Evolutionary conservation across 2,329 filamentous ascomycete genomes (phyloP).

Genomic region (Aspergillus sclerotialis): DNA sequence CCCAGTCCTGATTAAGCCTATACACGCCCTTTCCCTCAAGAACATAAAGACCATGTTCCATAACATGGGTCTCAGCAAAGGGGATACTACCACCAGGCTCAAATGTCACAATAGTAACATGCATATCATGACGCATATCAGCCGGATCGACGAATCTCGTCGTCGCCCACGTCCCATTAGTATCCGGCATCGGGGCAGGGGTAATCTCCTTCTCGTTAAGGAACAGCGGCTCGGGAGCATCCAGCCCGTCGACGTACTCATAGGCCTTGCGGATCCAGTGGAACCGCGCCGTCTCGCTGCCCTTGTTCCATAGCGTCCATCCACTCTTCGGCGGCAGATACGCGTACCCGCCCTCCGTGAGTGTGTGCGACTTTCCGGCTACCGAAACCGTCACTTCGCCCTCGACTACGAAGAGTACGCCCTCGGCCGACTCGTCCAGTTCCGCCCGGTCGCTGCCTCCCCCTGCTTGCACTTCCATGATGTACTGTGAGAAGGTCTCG

Average conservation of each 20-base stretch:
- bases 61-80: slow-evolving; percentile 19
- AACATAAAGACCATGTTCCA: slow-evolving; percentile 19
- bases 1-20: slow-evolving; percentile 19
- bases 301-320: slow-evolving; percentile 15
- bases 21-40: slow-evolving; percentile 19
- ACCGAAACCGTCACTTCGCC: slow-evolving; percentile 15
- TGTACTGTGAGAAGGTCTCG: slow-evolving; percentile 21
- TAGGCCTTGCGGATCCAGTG: slow-evolving; percentile 19
- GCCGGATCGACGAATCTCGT: slow-evolving; percentile 18
- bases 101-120: slow-evolving; percentile 19
- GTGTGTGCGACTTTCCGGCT: slow-evolving; percentile 9
- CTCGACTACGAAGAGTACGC: slow-evolving; percentile 17
- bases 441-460: slow-evolving; percentile 17
- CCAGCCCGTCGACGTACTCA: slow-evolving; percentile 14
- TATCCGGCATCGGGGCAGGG: slow-evolving; percentile 15
- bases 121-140: slow-evolving; percentile 19
- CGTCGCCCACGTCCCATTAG: slow-evolving; percentile 17
- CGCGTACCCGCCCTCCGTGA: slow-evolving; percentile 17
- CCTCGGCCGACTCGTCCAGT: slow-evolving; percentile 12
- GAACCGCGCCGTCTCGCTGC: slow-evolving; percentile 14
- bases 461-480: slow-evolving; percentile 18
- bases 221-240: slow-evolving; percentile 16
- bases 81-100: slow-evolving; percentile 17
- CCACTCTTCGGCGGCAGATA: slow-evolving; percentile 17
- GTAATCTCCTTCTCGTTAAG: slow-evolving; percentile 17